These are phyloP conservation scores for Aspergillus ostianus DNA, from an alignment of 495 filamentous ascomycete genomes.

Conservation along the genomic window DNA sequence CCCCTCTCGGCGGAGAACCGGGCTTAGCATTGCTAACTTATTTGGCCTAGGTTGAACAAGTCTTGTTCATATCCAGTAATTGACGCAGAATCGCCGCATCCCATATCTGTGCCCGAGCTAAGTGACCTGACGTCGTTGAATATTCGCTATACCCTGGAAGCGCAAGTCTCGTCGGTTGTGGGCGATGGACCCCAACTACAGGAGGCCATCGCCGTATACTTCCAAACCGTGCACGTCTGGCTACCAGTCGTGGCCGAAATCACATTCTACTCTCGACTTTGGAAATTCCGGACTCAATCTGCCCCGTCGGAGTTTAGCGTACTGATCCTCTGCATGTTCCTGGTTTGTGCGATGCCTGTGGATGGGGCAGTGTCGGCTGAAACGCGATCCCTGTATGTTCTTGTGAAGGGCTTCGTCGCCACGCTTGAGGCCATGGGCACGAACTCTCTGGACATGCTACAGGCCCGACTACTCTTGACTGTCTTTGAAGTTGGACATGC, in stretches of 20 bases:
- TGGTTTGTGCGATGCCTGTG: not conserved
- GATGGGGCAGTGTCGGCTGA: not conserved
- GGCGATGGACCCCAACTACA: not conserved
- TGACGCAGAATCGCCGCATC: not conserved
- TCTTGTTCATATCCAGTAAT: not conserved
- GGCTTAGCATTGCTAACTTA: not conserved
- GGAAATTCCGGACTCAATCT: not conserved
- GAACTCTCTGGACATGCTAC: not conserved
- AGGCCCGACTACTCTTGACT: slow-evolving; percentile 4
- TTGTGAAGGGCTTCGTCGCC: slow-evolving; percentile 4
- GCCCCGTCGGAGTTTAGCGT: not conserved
- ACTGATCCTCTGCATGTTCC: slow-evolving; percentile 3
- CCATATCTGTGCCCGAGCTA: not conserved
- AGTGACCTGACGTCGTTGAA: not conserved
- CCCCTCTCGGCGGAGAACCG: too few relatives aligned
- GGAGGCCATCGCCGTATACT: not conserved
- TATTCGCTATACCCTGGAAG: not conserved
- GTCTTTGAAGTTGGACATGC: slow-evolving; percentile 12
- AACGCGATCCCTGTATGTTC: slow-evolving; percentile 4
- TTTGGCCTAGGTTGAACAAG: not conserved
- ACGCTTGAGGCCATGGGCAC: not conserved
- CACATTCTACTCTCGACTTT: not conserved
- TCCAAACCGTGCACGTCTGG: slow-evolving; percentile 9
- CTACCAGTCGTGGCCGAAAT: not conserved
- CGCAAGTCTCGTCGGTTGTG: slow-evolving; percentile 1